These are phyloP conservation scores for Coffea humblotiana DNA, from an alignment of 305 asterid species.

Conservation along the genomic window DNA sequence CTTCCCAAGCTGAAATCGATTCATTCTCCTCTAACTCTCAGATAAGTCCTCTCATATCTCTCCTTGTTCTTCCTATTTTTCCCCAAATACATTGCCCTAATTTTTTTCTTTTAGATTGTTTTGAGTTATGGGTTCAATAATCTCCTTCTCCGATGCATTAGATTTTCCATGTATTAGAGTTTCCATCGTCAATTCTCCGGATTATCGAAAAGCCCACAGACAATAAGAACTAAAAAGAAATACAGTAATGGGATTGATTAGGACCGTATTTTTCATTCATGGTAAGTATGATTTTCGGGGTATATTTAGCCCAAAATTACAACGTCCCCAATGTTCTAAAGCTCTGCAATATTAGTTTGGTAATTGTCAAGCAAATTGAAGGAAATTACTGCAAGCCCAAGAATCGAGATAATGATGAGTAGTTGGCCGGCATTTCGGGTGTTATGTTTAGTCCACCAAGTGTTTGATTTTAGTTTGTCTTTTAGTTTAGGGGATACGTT, in stretches of 20 bases:
- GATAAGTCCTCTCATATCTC: too few relatives aligned
- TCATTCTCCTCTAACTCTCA: too few relatives aligned
- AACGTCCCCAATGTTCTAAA: conserved; percentile 67
- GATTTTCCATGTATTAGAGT: not conserved
- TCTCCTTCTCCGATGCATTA: not conserved
- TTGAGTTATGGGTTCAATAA: too few relatives aligned
- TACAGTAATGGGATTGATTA: conserved; percentile 46
- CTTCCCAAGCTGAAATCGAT: too few relatives aligned
- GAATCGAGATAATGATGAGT: conserved; percentile 50
- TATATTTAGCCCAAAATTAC: conserved; percentile 81
- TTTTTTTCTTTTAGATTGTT: too few relatives aligned
- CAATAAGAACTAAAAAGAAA: not conserved
- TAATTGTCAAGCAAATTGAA: conserved; percentile 65
- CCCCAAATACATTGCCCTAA: too few relatives aligned
- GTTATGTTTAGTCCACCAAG: conserved; percentile 7
- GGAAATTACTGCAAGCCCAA: conserved; percentile 80
- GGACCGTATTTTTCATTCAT: conserved; percentile 54
- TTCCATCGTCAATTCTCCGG: not conserved
- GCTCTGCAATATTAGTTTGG: conserved; percentile 49
- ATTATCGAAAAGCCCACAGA: not conserved
- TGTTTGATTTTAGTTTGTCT: conserved; percentile 26
- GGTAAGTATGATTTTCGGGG: conserved; percentile 58
- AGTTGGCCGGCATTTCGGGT: not conserved
- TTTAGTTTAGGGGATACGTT: not conserved
- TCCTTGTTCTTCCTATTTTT: too few relatives aligned